Conservation (phyloP, 768 basidiomycete genomes). For the Macrolepiota dolichaula region DNA sequence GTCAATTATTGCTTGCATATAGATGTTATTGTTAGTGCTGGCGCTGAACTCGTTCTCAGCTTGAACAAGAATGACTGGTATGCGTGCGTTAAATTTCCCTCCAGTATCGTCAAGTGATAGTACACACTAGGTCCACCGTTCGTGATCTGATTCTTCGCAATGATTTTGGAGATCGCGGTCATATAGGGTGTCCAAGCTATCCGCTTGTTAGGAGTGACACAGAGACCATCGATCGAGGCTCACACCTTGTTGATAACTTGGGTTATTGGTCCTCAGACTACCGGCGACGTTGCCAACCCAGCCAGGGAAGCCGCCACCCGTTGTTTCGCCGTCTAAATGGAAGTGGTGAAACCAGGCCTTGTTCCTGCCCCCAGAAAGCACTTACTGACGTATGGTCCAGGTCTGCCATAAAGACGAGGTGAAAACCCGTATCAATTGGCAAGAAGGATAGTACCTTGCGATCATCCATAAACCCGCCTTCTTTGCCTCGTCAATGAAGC, state of each 20-base stretch:
- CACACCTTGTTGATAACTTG: conserved; percentile 41
- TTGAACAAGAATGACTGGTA: conserved; percentile 44
- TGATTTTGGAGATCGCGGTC: conserved; percentile 43
- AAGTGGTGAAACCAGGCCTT: not conserved
- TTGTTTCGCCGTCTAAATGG: conserved; percentile 41
- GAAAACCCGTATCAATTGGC: not conserved
- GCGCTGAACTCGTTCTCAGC: conserved; percentile 55
- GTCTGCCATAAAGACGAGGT: conserved; percentile 24
- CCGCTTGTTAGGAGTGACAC: not conserved
- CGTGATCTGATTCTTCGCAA: conserved; percentile 54
- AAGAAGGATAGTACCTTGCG: conserved; percentile 32
- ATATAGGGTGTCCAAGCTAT: conserved; percentile 56
- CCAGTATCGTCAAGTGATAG: not conserved
- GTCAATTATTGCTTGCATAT: conserved; percentile 49
- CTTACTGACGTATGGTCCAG: conserved; percentile 53
- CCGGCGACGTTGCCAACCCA: conserved; percentile 56
- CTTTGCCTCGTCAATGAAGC: conserved; percentile 49
- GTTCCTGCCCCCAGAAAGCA: not conserved
- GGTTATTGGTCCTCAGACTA: conserved; percentile 44
- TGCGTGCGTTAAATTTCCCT: not conserved
- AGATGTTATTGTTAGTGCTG: conserved; percentile 36
- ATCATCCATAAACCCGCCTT: conserved; percentile 55
- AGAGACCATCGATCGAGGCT: not conserved
- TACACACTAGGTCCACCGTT: conserved; percentile 54
- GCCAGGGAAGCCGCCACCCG: conserved; percentile 56